A percentile compares a stretch with the other conserved stretches of the same genome.
Evolutionary conservation across 106 monocot genomes (phyloP).

Genomic region (Cymbidium sinense): DNA sequence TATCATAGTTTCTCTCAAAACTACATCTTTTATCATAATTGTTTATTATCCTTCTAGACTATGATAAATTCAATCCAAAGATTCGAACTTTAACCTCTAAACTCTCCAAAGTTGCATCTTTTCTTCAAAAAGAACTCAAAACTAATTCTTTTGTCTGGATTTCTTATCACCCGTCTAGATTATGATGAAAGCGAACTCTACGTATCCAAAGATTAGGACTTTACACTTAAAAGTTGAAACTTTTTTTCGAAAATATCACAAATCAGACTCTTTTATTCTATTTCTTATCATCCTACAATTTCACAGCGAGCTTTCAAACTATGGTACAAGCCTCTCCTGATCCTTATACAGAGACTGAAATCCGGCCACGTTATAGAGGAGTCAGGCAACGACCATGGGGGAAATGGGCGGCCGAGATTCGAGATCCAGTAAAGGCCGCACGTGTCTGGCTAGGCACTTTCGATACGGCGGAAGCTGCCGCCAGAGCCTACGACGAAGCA

Average conservation of each 20-base stretch:
- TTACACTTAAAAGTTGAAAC: too few relatives aligned
- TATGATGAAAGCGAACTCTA: too few relatives aligned
- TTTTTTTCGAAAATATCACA: neutral
- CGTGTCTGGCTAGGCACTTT: slow-evolving; percentile 79
- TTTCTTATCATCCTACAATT: neutral
- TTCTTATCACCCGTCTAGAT: neutral
- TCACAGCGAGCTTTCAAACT: too few relatives aligned
- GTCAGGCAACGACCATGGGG: slow-evolving; percentile 79
- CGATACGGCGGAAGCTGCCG: slow-evolving; percentile 61
- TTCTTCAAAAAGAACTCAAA: neutral
- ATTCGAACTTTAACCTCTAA: too few relatives aligned
- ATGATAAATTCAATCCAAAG: too few relatives aligned
- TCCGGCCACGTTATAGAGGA: slow-evolving; percentile 32
- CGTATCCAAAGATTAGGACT: too few relatives aligned
- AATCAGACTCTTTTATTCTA: neutral
- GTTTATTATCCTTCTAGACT: too few relatives aligned
- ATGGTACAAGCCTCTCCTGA: neutral
- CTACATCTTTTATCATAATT: too few relatives aligned
- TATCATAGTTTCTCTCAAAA: too few relatives aligned
- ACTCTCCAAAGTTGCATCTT: neutral
- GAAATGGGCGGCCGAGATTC: slow-evolving; percentile 82
- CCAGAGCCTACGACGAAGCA: slow-evolving; percentile 59
- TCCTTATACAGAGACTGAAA: neutral
- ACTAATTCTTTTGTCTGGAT: neutral
- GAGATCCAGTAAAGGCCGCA: slow-evolving; percentile 62